A percentile compares a stretch with the other conserved stretches of the same genome.
Conservation (phyloP, 2,329 filamentous ascomycete genomes). For the Fonsecaea erecta region DNA sequence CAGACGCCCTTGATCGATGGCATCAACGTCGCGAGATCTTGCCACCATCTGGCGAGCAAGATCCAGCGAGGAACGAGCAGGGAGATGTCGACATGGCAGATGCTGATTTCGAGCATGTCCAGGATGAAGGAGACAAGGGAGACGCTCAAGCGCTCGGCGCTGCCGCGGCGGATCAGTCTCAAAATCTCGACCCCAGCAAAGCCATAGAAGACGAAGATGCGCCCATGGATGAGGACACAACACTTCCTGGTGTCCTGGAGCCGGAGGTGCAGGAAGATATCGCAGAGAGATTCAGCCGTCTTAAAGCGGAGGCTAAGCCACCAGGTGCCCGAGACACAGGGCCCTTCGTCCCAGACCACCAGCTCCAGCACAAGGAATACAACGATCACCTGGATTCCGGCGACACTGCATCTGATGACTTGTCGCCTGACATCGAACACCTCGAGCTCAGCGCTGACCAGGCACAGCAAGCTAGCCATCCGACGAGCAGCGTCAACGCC, state of each 20-base stretch:
- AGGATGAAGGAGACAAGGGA: constrained; percentile 73
- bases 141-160: constrained; percentile 91
- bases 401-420: constrained; percentile 54
- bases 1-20: constrained; percentile 90
- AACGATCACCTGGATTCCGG: constrained; percentile 37
- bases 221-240: constrained; percentile 58
- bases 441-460: constrained; percentile 64
- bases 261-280: constrained; percentile 34
- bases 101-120: constrained; percentile 91
- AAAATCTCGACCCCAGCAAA: constrained; percentile 84
- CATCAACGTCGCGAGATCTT: constrained; percentile 86
- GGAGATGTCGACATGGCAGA: constrained; percentile 72
- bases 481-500: constrained; percentile 61
- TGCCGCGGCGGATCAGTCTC: constrained; percentile 83
- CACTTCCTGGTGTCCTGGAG: constrained; percentile 59
- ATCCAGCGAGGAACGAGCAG: constrained; percentile 58
- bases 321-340: constrained; percentile 51
- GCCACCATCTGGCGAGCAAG: constrained; percentile 60
- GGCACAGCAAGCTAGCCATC: constrained; percentile 37
- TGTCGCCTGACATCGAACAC: constrained; percentile 57
- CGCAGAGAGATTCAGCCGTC: constrained; percentile 44
- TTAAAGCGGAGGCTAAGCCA: constrained; percentile 44
- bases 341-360: constrained; percentile 59
- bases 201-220: constrained; percentile 73
- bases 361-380: constrained; percentile 36